Evolutionary conservation across 1,139 yeast genomes (phyloP), one percentile per base, ranked within the genome.

Genomic region (Cylindricascospora bacillispora): DNA sequence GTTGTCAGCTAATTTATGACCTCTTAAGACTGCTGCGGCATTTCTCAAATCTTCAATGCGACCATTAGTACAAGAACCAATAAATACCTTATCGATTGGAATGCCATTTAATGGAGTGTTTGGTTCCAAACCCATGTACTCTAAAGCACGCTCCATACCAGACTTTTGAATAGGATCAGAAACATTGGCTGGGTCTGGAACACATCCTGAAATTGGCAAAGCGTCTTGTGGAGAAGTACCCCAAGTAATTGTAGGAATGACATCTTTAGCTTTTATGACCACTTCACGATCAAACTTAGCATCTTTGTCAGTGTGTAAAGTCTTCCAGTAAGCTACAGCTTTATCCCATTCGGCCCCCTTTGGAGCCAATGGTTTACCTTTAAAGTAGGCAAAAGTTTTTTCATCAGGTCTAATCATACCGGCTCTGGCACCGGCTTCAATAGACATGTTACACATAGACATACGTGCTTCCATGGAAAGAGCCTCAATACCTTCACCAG

Each of bases 141-240:
- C 64, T 37, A 89, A 71, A 25, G 98, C 92, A 52, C 95, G 75
- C 60, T 77, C 81, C 75, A 86, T 79, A 49, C 93, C 92, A 10
- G 79, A 67, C 52, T 72, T 76, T 55, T 72, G 73, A 52, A 75
- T 74, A 36, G 92, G 85, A 54, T 86, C 95, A 13, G 60, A 43
- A 11, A 72, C 72, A 34, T 61, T 65, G 10, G 73, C 57, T 37
- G 98, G 98, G 55, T 89, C 93, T 29, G 98, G 98, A 23, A 86
- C 94, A 15, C 59, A 51, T 16, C 82, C 93, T 16, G 89, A 77
- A 50, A 89, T 86, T 41, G 98, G 97, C 43, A 89, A 66, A 27
- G 97, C 97, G 55, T 89, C 98, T 62, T 89, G 97, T 23, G 98
- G 98, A 47, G 97, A 86, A 43, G 92, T 89, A 65, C 98, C 98